phyloP scores from a whole-genome alignment of 106 monocot species.

The Narthecium ossifragum region DNA sequence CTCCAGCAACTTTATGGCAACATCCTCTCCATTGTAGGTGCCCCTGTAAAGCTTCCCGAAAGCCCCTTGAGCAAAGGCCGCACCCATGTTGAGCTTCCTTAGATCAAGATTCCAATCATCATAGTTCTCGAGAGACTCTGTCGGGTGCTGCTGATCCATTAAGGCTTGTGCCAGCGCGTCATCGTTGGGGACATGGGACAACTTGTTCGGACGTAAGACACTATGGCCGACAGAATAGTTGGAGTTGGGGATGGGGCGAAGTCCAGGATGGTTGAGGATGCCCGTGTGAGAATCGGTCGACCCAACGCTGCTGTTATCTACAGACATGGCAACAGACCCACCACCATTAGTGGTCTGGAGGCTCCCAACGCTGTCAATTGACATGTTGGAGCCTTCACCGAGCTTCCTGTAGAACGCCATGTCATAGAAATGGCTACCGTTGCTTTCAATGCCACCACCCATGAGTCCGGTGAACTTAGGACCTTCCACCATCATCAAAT shows the following conservation, averaged over 20 bases:
- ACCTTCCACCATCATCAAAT: slow-evolving; percentile 26
- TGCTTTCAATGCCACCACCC: slow-evolving; percentile 3
- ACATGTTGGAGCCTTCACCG: slow-evolving; percentile 57
- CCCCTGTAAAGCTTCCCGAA: slow-evolving; percentile 69
- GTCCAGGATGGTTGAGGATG: slow-evolving; percentile 41
- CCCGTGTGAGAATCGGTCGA: slow-evolving; percentile 47
- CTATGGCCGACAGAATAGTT: slow-evolving; percentile 43
- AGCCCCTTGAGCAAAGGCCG: slow-evolving; percentile 60
- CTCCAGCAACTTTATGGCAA: slow-evolving; percentile 64
- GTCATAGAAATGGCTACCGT: slow-evolving; percentile 22
- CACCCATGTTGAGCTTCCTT: slow-evolving; percentile 48
- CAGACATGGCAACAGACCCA: slow-evolving; percentile 42
- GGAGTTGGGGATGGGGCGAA: slow-evolving; percentile 21
- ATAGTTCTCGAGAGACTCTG: slow-evolving; percentile 42
- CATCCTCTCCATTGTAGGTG: slow-evolving; percentile 59
- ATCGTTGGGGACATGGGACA: slow-evolving; percentile 28
- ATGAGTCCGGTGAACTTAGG: slow-evolving; percentile 36
- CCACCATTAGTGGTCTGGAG: slow-evolving; percentile 15
- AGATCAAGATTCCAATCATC: slow-evolving; percentile 67
- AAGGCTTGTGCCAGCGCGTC: slow-evolving; percentile 53
- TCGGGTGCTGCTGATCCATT: slow-evolving; percentile 38
- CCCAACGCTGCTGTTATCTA: slow-evolving; percentile 41
- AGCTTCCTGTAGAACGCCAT: slow-evolving; percentile 52
- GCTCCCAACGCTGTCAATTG: slow-evolving; percentile 34
- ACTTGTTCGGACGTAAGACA: slow-evolving; percentile 18